Evolutionary conservation across 768 basidiomycete species (phyloP).

Genomic region (Panellus pusillus): DNA sequence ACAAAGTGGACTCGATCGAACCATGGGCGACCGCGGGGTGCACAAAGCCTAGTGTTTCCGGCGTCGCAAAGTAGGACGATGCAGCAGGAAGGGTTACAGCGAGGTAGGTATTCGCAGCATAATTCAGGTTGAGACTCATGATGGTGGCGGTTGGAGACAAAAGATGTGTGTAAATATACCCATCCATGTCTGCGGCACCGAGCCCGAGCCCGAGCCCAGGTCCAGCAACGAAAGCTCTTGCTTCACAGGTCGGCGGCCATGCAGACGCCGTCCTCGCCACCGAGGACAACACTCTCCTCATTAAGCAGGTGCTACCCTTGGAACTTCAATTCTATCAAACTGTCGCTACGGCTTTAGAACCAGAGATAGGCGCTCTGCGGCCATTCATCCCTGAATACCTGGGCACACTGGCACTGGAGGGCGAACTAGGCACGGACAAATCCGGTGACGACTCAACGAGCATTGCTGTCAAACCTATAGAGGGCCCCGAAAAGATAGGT

Average conservation of each 20-base stretch:
- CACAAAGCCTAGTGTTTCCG: constrained; percentile 29
- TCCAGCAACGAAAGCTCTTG: constrained; percentile 34
- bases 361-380: constrained; percentile 43
- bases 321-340: constrained; percentile 75
- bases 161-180: not conserved
- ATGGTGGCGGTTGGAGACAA: not conserved
- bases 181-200: not conserved
- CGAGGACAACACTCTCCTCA: constrained; percentile 74
- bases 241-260: constrained; percentile 81
- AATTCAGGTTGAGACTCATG: constrained; percentile 33
- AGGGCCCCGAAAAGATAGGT: constrained; percentile 45
- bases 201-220: constrained; percentile 3
- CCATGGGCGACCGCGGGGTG: constrained; percentile 36
- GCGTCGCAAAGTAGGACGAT: constrained; percentile 33
- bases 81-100: constrained; percentile 40
- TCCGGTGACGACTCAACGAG: constrained; percentile 23
- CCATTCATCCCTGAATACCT: constrained; percentile 74
- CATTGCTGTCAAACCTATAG: constrained; percentile 28
- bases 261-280: constrained; percentile 61
- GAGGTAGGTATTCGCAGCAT: constrained; percentile 42
- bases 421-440: constrained; percentile 46
- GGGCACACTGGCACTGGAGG: constrained; percentile 75
- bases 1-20: too few species aligned
- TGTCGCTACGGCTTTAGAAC: constrained; percentile 37
- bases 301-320: constrained; percentile 67